These are phyloP conservation scores for Pistacia atlantica DNA, from an alignment of 345 rosid genomes.

Conservation along the genomic window DNA sequence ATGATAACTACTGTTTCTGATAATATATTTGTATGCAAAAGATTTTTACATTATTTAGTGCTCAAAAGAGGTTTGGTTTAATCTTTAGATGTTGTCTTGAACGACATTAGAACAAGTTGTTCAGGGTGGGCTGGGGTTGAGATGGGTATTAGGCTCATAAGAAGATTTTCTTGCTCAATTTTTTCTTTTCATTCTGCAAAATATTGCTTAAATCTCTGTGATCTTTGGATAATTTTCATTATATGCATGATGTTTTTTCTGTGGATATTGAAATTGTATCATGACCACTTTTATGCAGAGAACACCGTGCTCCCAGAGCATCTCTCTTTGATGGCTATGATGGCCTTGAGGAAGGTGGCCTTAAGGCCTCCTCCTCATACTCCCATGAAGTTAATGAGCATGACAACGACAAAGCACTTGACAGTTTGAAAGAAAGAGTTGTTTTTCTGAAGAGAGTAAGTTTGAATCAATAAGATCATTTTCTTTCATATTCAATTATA, in stretches of 20 bases:
- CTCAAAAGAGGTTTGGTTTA: background rate
- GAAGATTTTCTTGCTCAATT: background rate
- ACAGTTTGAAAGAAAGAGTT: conserved; percentile 70
- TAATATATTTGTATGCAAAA: background rate
- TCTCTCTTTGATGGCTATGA: conserved; percentile 66
- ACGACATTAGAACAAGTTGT: background rate
- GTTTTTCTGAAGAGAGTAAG: conserved; percentile 71
- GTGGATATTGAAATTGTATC: background rate
- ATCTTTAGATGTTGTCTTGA: background rate
- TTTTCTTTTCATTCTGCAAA: background rate
- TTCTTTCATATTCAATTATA: background rate
- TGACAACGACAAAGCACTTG: conserved; percentile 72
- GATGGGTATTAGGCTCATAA: conserved; percentile 2
- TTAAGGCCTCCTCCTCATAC: conserved; percentile 58
- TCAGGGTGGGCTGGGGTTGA: background rate
- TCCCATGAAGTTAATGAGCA: conserved; percentile 53
- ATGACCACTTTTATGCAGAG: conserved; percentile 43
- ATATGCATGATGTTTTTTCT: background rate
- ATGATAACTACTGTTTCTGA: background rate
- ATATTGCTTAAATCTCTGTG: background rate
- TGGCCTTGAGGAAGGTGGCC: conserved; percentile 85
- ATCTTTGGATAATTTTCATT: background rate
- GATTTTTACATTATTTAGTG: background rate
- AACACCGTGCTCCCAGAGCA: conserved; percentile 58
- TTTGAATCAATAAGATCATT: conserved; percentile 6